These are phyloP conservation scores for Pseudisothecium myosuroides DNA, from an alignment of 225 moss, liverwort and hornwort genomes.

Conservation along the genomic window DNA sequence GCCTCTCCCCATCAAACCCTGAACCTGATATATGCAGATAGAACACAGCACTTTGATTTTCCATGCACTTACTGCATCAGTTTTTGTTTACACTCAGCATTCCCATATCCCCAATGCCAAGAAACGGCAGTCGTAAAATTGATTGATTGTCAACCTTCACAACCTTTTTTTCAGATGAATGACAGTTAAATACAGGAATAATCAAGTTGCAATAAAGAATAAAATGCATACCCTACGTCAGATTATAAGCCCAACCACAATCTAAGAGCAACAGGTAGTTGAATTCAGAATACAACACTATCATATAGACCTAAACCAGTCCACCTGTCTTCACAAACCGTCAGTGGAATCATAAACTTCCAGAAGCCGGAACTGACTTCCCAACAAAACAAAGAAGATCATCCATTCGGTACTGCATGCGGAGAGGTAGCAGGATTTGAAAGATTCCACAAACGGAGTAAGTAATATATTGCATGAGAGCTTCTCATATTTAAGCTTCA, in stretches of 20 bases:
- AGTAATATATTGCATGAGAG: not conserved
- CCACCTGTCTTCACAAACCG: not conserved
- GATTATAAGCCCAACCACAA: not conserved
- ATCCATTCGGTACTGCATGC: not conserved
- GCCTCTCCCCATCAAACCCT: conserved; percentile 6
- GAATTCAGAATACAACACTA: not conserved
- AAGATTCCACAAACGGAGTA: not conserved
- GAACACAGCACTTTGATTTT: not conserved
- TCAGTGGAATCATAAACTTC: not conserved
- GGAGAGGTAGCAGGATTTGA: not conserved
- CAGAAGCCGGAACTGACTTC: not conserved
- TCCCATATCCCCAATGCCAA: not conserved
- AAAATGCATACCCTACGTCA: not conserved
- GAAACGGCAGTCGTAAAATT: not conserved
- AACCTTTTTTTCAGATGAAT: not conserved
- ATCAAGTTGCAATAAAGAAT: not conserved
- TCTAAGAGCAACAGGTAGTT: not conserved
- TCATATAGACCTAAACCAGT: not conserved
- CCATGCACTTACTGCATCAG: not conserved
- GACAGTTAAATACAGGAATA: not conserved
- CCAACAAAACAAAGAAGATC: not conserved
- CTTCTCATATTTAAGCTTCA: conserved; percentile 1
- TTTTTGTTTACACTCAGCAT: not conserved
- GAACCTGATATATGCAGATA: not conserved
- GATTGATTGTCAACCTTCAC: not conserved